Base-by-base conservation (phyloP, 1,284 basidiomycete genomes). In the Ustilago sp. region DNA sequence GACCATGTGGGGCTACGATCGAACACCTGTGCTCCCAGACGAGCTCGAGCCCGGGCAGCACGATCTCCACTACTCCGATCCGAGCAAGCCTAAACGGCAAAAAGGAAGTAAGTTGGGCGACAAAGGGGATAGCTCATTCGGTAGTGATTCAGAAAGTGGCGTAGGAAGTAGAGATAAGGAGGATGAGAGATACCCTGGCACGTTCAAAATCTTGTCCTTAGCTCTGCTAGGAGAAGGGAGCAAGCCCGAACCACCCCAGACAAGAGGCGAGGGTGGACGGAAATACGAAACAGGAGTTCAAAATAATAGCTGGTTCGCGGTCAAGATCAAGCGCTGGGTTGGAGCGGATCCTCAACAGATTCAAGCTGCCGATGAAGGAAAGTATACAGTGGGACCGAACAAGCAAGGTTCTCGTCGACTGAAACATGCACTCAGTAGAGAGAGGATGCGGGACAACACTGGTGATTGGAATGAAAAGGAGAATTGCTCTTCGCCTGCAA, bases 1-100 rank as follows among this genome's bases (percentile, higher is more conserved):
- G 48, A 72, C 74, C 35, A 68, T 71, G 66, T 68, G 74, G 68
- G 68, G 66, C 15, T 72, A 72, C 62, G 61, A 64, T 8, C 48
- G 52, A 4, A 71, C 74, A 1, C 74, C 65, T 6, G 53, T 65
- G 9, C 63, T 77, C 4, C 68, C 68, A 1, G 35, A 57, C 1
- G 74, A 76, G 36, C 31, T 71, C 11, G 60, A 54, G 8, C 34
- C 43, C 1, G 68, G 54, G 0, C 64, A 72, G 32, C 57, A 77
- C 55, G 65, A 77, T 38, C 28, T 72, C 28, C 63, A 65, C 59
- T 72, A 77, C 47, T 51, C 51, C 12, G 43, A 68, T 36, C 63
- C 53, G 19, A 55, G 23, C 31, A 43, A 34, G 28, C n/a, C 48
- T 17, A 50, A 50, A 8, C 13, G 6, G 2, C 35, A 8, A 5